Evolutionary conservation across 179 eudicot genomes (phyloP).

Genomic region (Silene vulgaris): DNA sequence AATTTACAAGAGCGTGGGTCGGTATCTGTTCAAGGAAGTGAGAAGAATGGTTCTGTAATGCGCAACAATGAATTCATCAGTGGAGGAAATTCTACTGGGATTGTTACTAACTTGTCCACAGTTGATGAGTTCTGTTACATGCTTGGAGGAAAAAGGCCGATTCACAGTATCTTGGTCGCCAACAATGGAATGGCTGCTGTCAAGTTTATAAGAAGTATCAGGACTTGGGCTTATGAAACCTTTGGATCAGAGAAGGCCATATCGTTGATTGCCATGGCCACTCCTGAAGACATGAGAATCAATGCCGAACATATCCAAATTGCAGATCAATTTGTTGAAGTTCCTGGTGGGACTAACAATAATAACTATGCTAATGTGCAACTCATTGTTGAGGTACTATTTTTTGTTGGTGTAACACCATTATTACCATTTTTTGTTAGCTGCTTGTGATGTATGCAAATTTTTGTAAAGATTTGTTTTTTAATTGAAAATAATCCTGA

Average conservation of each 20-base stretch:
- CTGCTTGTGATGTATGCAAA: not conserved
- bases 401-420: slow-evolving; percentile 4
- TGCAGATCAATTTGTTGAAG: slow-evolving; percentile 98
- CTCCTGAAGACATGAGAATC: slow-evolving; percentile 98
- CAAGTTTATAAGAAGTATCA: slow-evolving; percentile 84
- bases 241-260: slow-evolving; percentile 97
- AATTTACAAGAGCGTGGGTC: slow-evolving; percentile 14
- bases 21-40: slow-evolving; percentile 16
- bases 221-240: slow-evolving; percentile 96
- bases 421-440: not conserved
- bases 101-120: slow-evolving; percentile 26
- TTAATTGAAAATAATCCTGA: not conserved
- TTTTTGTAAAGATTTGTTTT: not conserved
- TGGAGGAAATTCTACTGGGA: slow-evolving; percentile 8
- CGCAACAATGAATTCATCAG: slow-evolving; percentile 4
- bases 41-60: slow-evolving; percentile 13
- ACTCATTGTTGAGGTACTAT: slow-evolving; percentile 88
- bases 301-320: slow-evolving; percentile 97
- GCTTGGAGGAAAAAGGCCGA: slow-evolving; percentile 80
- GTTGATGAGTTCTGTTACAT: slow-evolving; percentile 79
- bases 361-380: slow-evolving; percentile 99
- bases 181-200: slow-evolving; percentile 99
- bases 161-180: slow-evolving; percentile 88
- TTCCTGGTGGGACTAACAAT: slow-evolving; percentile 98
- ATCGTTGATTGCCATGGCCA: slow-evolving; percentile 95